Base-by-base conservation (phyloP, 176 grass and related monocot species). In the Oryza punctata region DNA sequence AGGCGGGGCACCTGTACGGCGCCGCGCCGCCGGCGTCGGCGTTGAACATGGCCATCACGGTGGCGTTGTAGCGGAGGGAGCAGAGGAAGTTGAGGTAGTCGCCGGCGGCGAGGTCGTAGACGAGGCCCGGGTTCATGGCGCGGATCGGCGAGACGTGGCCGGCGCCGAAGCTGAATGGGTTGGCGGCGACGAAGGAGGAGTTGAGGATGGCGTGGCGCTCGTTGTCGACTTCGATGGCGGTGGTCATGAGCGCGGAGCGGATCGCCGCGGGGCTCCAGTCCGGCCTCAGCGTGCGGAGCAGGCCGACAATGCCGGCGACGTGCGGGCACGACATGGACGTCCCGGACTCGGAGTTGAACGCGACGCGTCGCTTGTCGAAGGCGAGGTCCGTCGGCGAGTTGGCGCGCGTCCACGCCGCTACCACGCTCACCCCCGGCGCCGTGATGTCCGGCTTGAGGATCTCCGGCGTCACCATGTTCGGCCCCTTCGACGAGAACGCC, bases 251-350 rank as follows among this genome's bases (percentile, higher is more conserved):
- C 5, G 92, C 91, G 0, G 94, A 97, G 72, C 33, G 90, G 27
- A 97, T 79, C 1, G 90, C 90, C 1, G 91, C 82, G 21, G 94
- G 94, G 40, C 85, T 92, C 94, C 94, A 94, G 4, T 87, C 18
- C 16, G 94, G 94, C 63, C 88, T 68, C n/a, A 97, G 73, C 26
- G 76, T 86, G 13, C 67, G 75, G 80, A 97, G 83, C 54, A 97
- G 91, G 13, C 91, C 94, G 21, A 65, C 73, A 33, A 97, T 12
- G 74, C 94, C 87, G 1, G 94, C 78, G 12, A 86, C 85, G 68
- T 97, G 94, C 21, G 91, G 94, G 89, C 94, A 97, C 37, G 94
- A 90, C 94, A 97, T 97, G 33, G 94, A 97, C 0, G 92, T 93
- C 33, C 91, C 94, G 0, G 94, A 97, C 19, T 65, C 24, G 2